Percentiles rank a stretch among this genome's conserved stretches.
Conservation (phyloP, 129 eudicot species). For the sunflower (Helianthus annuus) region DNA sequence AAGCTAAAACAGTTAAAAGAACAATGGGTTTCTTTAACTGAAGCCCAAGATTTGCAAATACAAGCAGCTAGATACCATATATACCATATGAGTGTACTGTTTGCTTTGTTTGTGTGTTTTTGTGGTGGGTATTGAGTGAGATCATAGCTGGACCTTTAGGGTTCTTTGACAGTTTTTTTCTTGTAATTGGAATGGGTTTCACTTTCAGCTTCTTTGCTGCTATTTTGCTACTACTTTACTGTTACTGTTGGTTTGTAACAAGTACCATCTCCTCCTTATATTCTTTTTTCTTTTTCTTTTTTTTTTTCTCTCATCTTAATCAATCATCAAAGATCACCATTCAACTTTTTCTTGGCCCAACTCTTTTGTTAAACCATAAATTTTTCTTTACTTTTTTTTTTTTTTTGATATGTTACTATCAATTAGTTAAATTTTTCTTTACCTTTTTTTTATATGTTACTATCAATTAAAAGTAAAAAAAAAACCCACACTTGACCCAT, state of each 20-base stretch:
- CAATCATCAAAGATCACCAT: slow-evolving; percentile 33
- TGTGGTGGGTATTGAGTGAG: slow-evolving; percentile 28
- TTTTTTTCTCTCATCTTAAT: slow-evolving; percentile 11
- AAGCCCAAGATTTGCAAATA: slow-evolving; percentile 28
- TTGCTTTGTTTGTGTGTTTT: slow-evolving; percentile 21
- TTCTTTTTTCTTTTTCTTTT: not conserved
- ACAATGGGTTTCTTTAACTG: slow-evolving; percentile 28
- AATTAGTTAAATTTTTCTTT: not conserved
- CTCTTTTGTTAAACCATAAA: not conserved
- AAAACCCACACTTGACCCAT: not conserved
- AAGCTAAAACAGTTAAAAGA: slow-evolving; percentile 19
- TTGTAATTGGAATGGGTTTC: slow-evolving; percentile 33
- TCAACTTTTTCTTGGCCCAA: slow-evolving; percentile 28
- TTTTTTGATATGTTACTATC: no score
- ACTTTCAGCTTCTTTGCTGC: slow-evolving; percentile 12
- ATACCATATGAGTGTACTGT: not conserved
- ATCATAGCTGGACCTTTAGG: slow-evolving; percentile 37
- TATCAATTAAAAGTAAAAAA: not conserved
- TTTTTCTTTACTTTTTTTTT: no score
- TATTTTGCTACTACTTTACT: slow-evolving; percentile 31
- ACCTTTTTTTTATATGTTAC: no score
- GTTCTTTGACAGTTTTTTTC: slow-evolving; percentile 45
- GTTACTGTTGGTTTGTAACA: slow-evolving; percentile 9
- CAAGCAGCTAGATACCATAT: slow-evolving; percentile 12
- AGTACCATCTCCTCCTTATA: not conserved